A percentile compares a stretch with the other conserved stretches of the same genome.
Evolutionary conservation across 73 alveolate species (phyloP).

Genomic region (Paramecium sexaurelia): DNA sequence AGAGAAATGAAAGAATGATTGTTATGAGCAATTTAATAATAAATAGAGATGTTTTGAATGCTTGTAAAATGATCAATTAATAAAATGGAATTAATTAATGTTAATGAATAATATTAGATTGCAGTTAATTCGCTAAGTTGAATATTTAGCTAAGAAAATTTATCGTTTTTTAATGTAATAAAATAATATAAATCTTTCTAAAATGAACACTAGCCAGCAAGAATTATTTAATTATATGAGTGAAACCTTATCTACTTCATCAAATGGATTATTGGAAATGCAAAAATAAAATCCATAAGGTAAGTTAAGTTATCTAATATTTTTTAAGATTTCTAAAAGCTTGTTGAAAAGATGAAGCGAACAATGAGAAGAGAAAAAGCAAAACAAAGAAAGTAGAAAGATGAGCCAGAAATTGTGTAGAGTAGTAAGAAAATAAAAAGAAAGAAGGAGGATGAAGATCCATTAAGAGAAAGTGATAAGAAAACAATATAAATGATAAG

Average conservation of each 20-base stretch:
- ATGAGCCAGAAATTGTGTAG: neutral
- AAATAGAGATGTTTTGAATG: neutral
- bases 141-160: conserved; percentile 11
- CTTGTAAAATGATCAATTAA: neutral
- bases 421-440: conserved; percentile 15
- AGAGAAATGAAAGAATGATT: neutral
- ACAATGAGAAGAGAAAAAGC: conserved; percentile 46
- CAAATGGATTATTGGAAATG: neutral
- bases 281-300: neutral
- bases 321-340: conserved; percentile 15
- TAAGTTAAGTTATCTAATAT: neutral
- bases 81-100: neutral
- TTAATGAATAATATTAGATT: neutral
- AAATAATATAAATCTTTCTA: conserved; percentile 9
- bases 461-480: conserved; percentile 68
- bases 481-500: conserved; percentile 74
- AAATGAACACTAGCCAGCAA: neutral
- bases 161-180: conserved; percentile 30
- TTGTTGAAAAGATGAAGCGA: conserved; percentile 28
- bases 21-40: neutral
- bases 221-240: neutral
- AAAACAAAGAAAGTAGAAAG: conserved; percentile 17
- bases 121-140: conserved; percentile 15
- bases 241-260: neutral
- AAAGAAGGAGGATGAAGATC: conserved; percentile 55